Base-by-base conservation (phyloP, 805 yeast species). In the Lipomyces yamadae region DNA sequence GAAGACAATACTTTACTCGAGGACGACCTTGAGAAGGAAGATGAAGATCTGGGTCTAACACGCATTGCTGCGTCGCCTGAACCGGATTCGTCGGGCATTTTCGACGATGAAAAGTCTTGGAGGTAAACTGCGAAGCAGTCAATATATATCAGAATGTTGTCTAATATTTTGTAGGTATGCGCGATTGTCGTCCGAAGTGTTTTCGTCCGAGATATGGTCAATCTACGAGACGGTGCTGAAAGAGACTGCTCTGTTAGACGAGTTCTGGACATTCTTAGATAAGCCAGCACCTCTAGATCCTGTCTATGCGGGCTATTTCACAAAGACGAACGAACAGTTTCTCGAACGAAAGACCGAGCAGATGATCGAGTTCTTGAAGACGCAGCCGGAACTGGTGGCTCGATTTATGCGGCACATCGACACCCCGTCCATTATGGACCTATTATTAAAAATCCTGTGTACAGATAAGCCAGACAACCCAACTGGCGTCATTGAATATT, bases 351-450 rank as follows among this genome's bases (percentile, higher is more conserved):
- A 93, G 76, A 88, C 91, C 78, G 92, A 88, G 65, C 66, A 70
- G 42, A 86, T 92, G 85, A 79, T 86, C 61, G 78, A 79, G 18
- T 94, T 90, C 75, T 85, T 95, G 57, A 78, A 91, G 62, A 81
- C 85, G 39, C 92, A 90, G 75, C 83, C 85, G 0, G 81, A 83
- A 71, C 80, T 95, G 67, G 97, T 92, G 45, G 91, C 88, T 72
- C 84, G 91, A 68, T 92, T 94, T 76, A 81, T 94, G 78, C 84
- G 83, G 63, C 97, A 94, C 78, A 86, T 95, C 66, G 97, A 92
- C 73, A 91, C 93, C 66, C 97, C 98, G 2, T 92, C 97, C 60
- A 78, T 95, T 66, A 93, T 94, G 93, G 99, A 95, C 78, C 91
- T 94, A 73, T 79, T 95, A 65, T 81, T 95, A 64, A 90, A 94